phyloP scores from a whole-genome alignment of 2,329 filamentous ascomycete genomes.

The Hypomyces rosellus region DNA sequence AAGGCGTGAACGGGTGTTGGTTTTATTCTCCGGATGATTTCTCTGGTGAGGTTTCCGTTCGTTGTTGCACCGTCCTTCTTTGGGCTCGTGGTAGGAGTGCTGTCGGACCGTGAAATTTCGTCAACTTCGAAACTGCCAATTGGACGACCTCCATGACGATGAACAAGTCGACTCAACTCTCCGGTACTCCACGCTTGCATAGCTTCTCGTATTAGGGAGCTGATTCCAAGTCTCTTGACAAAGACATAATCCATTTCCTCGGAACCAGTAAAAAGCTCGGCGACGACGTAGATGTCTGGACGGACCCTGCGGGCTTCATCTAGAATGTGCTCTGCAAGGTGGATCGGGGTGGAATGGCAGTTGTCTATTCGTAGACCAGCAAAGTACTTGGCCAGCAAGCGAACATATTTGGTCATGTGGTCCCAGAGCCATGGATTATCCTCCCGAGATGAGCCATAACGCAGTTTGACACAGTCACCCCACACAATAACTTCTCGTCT shows the following conservation, averaged over 20 bases:
- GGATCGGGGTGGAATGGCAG: slow-evolving; percentile 90
- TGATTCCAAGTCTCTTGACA: slow-evolving; percentile 85
- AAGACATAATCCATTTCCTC: slow-evolving; percentile 96
- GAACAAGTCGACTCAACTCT: slow-evolving; percentile 86
- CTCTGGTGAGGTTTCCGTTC: slow-evolving; percentile 38
- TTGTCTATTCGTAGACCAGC: slow-evolving; percentile 96
- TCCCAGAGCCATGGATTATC: slow-evolving; percentile 95
- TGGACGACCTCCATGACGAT: slow-evolving; percentile 85
- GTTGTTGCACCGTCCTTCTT: slow-evolving; percentile 22
- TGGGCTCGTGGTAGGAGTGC: slow-evolving; percentile 26
- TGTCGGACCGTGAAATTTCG: slow-evolving; percentile 62
- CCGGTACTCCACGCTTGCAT: slow-evolving; percentile 98
- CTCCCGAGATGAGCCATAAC: slow-evolving; percentile 72
- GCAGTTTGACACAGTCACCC: slow-evolving; percentile 96
- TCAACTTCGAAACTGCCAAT: slow-evolving; percentile 98
- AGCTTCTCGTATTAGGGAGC: slow-evolving; percentile 87
- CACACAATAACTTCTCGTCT: slow-evolving; percentile 93
- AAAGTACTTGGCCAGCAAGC: slow-evolving; percentile 90
- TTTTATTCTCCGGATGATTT: slow-evolving; percentile 74
- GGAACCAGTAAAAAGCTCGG: slow-evolving; percentile 91
- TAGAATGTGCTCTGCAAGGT: slow-evolving; percentile 89
- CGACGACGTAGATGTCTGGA: slow-evolving; percentile 84
- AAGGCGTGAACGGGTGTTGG: slow-evolving; percentile 85
- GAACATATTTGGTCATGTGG: slow-evolving; percentile 89
- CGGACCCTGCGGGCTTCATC: slow-evolving; percentile 87